Conservation (phyloP, 78 protist species). For the Pelomyxa schiedti region DNA sequence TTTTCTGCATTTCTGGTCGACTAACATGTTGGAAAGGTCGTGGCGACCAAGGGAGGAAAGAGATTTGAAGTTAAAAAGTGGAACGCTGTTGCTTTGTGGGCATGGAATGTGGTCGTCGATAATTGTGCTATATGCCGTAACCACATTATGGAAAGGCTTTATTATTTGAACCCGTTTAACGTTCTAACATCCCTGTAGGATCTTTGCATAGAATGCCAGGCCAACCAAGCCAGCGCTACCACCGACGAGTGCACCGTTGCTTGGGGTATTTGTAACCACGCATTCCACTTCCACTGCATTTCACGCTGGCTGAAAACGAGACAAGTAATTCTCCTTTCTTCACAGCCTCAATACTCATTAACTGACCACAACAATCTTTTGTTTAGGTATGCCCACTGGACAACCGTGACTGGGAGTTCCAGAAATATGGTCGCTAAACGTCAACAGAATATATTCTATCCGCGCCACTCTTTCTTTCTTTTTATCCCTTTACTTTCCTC, state of each 20-base stretch:
- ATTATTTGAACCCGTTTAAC: background rate
- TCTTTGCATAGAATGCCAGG: constrained; percentile 90
- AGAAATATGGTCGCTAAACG: constrained; percentile 39
- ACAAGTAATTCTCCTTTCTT: too few relatives aligned
- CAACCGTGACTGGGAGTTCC: constrained; percentile 50
- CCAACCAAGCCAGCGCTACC: constrained; percentile 83
- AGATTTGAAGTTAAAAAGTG: constrained; percentile 88
- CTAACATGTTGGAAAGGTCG: too few relatives aligned
- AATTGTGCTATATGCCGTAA: constrained; percentile 96
- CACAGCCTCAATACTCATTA: too few relatives aligned
- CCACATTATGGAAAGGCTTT: constrained; percentile 89
- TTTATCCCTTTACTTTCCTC: too few relatives aligned
- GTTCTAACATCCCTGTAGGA: background rate
- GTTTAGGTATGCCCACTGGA: too few relatives aligned
- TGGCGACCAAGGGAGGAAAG: too few relatives aligned
- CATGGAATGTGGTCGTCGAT: constrained; percentile 92
- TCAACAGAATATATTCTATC: too few relatives aligned
- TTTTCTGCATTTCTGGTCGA: too few relatives aligned
- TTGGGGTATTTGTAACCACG: constrained; percentile 97
- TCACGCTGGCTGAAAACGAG: constrained; percentile 93
- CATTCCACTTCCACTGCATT: constrained; percentile 96
- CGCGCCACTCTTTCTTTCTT: too few relatives aligned
- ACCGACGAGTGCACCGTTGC: constrained; percentile 93
- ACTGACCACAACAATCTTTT: too few relatives aligned
- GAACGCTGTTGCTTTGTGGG: constrained; percentile 96